Conservation (phyloP, 345 rosid genomes). For the Populus ilicifolia region DNA sequence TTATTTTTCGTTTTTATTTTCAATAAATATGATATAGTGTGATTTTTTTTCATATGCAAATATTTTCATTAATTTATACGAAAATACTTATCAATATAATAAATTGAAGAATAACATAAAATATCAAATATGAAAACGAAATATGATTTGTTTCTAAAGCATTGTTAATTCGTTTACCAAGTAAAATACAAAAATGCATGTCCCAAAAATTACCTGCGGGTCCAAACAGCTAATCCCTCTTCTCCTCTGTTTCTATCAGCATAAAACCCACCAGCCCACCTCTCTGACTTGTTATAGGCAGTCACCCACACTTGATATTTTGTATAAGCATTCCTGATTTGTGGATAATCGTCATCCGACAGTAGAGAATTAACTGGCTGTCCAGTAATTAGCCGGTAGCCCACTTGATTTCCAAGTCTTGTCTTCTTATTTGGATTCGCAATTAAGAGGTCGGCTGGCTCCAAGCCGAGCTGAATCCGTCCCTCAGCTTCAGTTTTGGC, state of each 20-base stretch:
- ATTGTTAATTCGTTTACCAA: no score
- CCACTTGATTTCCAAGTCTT: constrained; percentile 52
- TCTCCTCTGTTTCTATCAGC: constrained; percentile 69
- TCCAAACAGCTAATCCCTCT: constrained; percentile 71
- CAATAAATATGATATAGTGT: no score
- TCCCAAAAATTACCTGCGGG: constrained; percentile 36
- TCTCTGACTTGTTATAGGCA: constrained; percentile 71
- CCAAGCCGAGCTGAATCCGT: constrained; percentile 43
- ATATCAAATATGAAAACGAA: no score
- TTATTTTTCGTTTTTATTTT: no score
- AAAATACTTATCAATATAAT: no score
- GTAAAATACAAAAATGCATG: not conserved
- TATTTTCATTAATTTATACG: no score
- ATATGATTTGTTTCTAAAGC: no score
- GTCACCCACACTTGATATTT: constrained; percentile 73
- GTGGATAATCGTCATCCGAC: constrained; percentile 58
- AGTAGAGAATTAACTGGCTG: constrained; percentile 45
- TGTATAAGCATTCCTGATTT: constrained; percentile 55
- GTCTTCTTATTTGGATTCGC: constrained; percentile 64
- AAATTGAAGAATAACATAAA: no score
- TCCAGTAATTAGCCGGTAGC: constrained; percentile 63
- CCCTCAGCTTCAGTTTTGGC: constrained; percentile 68
- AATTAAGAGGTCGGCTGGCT: constrained; percentile 52
- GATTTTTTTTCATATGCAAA: no score
- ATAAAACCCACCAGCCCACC: constrained; percentile 78